phyloP scores from a whole-genome alignment of 2,329 filamentous ascomycete species.

The Aureobasidium mangrovei region DNA sequence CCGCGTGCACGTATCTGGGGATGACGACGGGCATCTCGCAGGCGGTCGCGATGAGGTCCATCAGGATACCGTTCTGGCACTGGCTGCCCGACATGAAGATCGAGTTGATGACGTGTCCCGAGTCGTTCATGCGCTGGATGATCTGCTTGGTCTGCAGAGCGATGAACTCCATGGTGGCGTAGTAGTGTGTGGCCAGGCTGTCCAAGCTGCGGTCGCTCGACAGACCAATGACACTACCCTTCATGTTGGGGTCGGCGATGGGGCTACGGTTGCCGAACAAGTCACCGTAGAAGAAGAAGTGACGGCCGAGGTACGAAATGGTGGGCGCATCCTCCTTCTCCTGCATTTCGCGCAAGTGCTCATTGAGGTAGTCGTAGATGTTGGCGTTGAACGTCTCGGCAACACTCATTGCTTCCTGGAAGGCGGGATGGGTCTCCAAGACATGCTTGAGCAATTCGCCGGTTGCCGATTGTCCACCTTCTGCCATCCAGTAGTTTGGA shows the following conservation, averaged over 20 bases:
- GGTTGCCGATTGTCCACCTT: conserved; percentile 93
- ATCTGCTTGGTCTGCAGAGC: conserved; percentile 95
- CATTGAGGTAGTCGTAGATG: conserved; percentile 92
- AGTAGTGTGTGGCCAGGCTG: conserved; percentile 84
- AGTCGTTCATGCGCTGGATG: conserved; percentile 82
- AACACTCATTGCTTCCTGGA: conserved; percentile 67
- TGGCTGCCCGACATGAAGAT: conserved; percentile 99
- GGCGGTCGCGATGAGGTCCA: conserved; percentile 81
- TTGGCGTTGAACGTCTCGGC: conserved; percentile 77
- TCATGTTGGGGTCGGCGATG: conserved; percentile 87
- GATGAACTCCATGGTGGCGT: conserved; percentile 95
- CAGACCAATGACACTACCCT: conserved; percentile 77
- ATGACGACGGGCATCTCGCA: conserved; percentile 91
- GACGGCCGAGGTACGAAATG: conserved; percentile 76
- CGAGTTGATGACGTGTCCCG: conserved; percentile 77
- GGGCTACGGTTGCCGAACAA: conserved; percentile 95
- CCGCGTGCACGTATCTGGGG: conserved; percentile 86
- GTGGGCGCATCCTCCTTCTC: conserved; percentile 61
- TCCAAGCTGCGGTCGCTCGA: conserved; percentile 80
- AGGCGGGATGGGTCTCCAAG: conserved; percentile 88
- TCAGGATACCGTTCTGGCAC: conserved; percentile 89
- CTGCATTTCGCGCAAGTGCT: conserved; percentile 69
- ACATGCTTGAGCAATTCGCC: conserved; percentile 91
- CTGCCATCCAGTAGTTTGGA: conserved; percentile 90
- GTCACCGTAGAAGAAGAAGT: conserved; percentile 98